Evolutionary conservation across 83 land plant species (phyloP).

Genomic region (Diphasiastrum complanatum): DNA sequence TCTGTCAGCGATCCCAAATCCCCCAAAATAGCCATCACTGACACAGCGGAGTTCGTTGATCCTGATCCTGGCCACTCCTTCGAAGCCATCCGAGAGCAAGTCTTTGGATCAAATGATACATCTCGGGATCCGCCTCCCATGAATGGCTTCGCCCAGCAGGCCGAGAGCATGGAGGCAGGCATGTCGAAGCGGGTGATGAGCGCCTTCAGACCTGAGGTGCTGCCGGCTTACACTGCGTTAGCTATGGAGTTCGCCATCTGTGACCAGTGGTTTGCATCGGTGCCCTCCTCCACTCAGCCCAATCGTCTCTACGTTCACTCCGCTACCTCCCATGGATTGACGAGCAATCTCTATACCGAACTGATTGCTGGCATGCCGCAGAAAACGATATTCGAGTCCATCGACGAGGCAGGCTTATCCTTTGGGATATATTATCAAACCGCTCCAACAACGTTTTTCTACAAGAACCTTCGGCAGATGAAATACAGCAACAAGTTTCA

Average conservation of each 20-base stretch:
- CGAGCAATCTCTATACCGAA: slow-evolving; percentile 45
- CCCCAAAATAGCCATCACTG: slow-evolving; percentile 39
- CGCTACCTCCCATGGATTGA: slow-evolving; percentile 78
- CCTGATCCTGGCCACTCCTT: slow-evolving; percentile 89
- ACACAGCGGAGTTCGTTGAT: slow-evolving; percentile 67
- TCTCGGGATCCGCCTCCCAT: slow-evolving; percentile 48
- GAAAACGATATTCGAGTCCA: slow-evolving; percentile 77
- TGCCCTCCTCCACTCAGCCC: slow-evolving; percentile 90
- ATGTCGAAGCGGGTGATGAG: slow-evolving; percentile 65
- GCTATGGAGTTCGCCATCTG: slow-evolving; percentile 68
- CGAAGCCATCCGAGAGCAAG: slow-evolving; percentile 63
- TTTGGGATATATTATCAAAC: slow-evolving; percentile 71
- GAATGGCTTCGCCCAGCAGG: slow-evolving; percentile 83
- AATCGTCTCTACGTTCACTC: slow-evolving; percentile 83
- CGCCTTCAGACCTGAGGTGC: slow-evolving; percentile 59
- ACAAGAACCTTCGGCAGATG: slow-evolving; percentile 54
- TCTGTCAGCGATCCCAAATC: slow-evolving; percentile 33
- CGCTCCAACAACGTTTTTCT: slow-evolving; percentile 67
- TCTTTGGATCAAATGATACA: slow-evolving; percentile 47
- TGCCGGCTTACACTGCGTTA: slow-evolving; percentile 59
- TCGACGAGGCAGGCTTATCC: slow-evolving; percentile 47
- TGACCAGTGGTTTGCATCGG: slow-evolving; percentile 87
- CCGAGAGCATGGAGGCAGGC: slow-evolving; percentile 33
- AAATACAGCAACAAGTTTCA: slow-evolving; percentile 57
- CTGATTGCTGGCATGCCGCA: slow-evolving; percentile 72